Evolutionary conservation across 306 rosid species (phyloP).

Genomic region (Geum urbanum): DNA sequence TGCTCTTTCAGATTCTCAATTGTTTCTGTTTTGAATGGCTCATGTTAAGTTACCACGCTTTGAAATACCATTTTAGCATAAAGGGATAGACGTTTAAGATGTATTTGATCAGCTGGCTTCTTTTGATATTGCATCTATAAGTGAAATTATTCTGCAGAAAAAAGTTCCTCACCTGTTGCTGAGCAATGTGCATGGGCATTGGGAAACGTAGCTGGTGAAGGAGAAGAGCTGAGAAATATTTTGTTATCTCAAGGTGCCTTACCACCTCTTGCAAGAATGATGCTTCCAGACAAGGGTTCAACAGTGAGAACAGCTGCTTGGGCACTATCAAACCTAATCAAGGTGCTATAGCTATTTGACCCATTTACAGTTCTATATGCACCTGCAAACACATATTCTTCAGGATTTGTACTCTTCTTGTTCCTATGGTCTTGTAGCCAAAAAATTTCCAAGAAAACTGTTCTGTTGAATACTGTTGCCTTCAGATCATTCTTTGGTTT

Average conservation of each 20-base stretch:
- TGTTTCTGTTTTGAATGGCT: not conserved
- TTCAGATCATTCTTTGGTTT: not conserved
- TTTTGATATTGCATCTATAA: conserved; percentile 24
- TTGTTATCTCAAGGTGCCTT: conserved; percentile 83
- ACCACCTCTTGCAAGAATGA: conserved; percentile 88
- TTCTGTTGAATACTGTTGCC: no score
- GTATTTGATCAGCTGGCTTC: conserved; percentile 22
- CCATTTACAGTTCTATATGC: not conserved
- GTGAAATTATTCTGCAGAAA: conserved; percentile 51
- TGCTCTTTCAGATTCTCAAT: conserved; percentile 18
- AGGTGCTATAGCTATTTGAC: conserved; percentile 69
- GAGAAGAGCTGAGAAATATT: conserved; percentile 76
- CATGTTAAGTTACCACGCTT: not conserved
- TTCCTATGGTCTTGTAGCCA: not conserved
- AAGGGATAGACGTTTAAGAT: conserved; percentile 4
- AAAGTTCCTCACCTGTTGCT: conserved; percentile 76
- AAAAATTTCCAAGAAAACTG: no score
- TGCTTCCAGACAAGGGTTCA: conserved; percentile 81
- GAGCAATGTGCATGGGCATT: conserved; percentile 98
- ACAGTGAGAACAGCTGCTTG: conserved; percentile 94
- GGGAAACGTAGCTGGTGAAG: conserved; percentile 98
- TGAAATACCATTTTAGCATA: not conserved
- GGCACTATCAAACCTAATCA: conserved; percentile 95
- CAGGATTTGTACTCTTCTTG: not conserved
- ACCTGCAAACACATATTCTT: not conserved